Evolutionary conservation across 169 alveolate genomes (phyloP).

Genomic region (Plasmodium malariae): DNA sequence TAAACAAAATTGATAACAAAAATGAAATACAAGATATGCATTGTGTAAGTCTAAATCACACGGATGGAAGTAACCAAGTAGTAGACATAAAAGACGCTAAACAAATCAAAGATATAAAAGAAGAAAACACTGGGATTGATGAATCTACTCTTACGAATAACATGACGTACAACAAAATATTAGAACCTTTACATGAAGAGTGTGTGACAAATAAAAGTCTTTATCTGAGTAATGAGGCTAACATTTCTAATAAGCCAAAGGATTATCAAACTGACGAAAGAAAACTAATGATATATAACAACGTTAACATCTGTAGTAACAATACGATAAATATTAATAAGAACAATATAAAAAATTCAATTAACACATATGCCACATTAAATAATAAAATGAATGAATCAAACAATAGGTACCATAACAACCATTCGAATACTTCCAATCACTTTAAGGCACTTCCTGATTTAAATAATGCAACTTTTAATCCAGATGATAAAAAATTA

Average conservation of each 20-base stretch:
- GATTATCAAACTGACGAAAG: background rate
- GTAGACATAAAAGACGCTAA: too few relatives aligned
- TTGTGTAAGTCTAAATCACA: background rate
- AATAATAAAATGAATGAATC: background rate
- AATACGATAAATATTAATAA: background rate
- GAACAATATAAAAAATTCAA: background rate
- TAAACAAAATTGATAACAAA: background rate
- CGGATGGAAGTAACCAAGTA: background rate
- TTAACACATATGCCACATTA: background rate
- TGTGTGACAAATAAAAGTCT: background rate
- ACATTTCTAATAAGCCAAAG: background rate
- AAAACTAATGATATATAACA: background rate
- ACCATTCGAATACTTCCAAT: too few relatives aligned
- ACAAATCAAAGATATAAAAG: background rate
- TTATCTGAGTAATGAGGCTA: background rate
- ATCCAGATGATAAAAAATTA: background rate
- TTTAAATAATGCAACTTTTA: background rate
- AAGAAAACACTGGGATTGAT: background rate
- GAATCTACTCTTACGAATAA: background rate
- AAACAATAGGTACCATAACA: too few relatives aligned
- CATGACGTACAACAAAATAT: background rate
- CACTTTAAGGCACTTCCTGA: background rate
- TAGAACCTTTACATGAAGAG: background rate
- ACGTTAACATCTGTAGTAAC: background rate
- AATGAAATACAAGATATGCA: background rate